phyloP scores from a whole-genome alignment of 2,329 filamentous ascomycete genomes.

The Ophiostoma montium region DNA sequence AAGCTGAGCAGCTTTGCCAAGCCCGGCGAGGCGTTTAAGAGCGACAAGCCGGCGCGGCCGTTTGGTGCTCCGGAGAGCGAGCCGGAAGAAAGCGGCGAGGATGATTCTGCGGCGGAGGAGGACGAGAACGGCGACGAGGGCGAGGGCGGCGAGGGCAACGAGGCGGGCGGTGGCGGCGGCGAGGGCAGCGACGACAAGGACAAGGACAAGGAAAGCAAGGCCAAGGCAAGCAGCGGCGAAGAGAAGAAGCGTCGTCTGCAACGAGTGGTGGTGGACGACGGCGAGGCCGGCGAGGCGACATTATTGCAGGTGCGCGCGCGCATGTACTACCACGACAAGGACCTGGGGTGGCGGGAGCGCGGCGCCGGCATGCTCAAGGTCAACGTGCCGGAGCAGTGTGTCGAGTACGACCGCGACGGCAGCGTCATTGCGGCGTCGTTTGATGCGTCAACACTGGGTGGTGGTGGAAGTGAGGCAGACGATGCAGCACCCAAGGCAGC shows the following conservation, averaged over 20 bases:
- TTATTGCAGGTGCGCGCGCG: constrained; percentile 51
- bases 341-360: constrained; percentile 73
- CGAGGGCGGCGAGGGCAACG: constrained; percentile 21
- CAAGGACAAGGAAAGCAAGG: too few relatives aligned
- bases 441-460: constrained; percentile 12
- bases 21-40: constrained; percentile 37
- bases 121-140: constrained; percentile 36
- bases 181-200: constrained; percentile 26
- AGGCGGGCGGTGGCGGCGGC: constrained; percentile 28
- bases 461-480: too few relatives aligned
- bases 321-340: constrained; percentile 64
- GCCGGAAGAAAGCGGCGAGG: constrained; percentile 35
- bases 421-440: constrained; percentile 14
- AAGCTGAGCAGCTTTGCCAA: constrained; percentile 58
- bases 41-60: constrained; percentile 50
- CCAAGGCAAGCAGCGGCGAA: constrained; percentile 28
- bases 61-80: constrained; percentile 67
- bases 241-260: constrained; percentile 54
- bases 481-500: too few relatives aligned
- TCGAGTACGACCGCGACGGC: constrained; percentile 34
- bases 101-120: constrained; percentile 22
- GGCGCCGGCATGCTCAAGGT: constrained; percentile 74
- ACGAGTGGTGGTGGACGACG: constrained; percentile 67
- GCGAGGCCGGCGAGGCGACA: constrained; percentile 70
- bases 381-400: constrained; percentile 51